Conservation (phyloP, 176 grass and related monocot species). For the Chloris gayana region DNA sequence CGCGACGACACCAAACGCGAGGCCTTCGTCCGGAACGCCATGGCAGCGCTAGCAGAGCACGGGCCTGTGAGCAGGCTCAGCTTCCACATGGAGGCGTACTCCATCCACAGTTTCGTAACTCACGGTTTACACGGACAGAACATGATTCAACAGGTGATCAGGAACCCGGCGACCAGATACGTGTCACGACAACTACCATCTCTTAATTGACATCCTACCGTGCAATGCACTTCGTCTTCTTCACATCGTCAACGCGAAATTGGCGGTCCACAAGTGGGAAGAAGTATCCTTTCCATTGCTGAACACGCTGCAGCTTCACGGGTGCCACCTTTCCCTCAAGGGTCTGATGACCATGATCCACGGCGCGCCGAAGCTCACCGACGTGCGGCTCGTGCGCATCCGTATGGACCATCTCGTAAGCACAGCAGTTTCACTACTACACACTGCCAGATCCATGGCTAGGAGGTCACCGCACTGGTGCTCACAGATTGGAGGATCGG, state of each 20-base stretch:
- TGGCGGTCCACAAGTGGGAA: no score
- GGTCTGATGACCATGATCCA: neutral
- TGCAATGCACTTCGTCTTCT: neutral
- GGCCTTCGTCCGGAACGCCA: neutral
- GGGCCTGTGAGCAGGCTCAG: neutral
- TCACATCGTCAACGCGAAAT: neutral
- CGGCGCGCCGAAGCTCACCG: conserved; percentile 7
- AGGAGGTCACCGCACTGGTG: neutral
- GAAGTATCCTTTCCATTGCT: neutral
- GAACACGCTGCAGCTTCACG: neutral
- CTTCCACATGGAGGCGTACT: neutral
- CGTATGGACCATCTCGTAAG: no score
- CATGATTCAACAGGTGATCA: neutral
- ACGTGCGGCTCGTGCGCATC: neutral
- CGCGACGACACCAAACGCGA: neutral
- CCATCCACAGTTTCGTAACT: no score
- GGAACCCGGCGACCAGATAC: neutral
- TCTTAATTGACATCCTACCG: neutral
- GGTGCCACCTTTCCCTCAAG: neutral
- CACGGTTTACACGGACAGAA: neutral
- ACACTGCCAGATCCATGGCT: neutral
- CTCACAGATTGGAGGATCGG: neutral
- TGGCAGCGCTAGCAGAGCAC: neutral
- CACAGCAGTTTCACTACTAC: no score
- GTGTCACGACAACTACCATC: conserved; percentile 7